Evolutionary conservation across 2,329 filamentous ascomycete genomes (phyloP), one percentile per base, ranked within the genome.

Genomic region (Penicillium verrucosum): DNA sequence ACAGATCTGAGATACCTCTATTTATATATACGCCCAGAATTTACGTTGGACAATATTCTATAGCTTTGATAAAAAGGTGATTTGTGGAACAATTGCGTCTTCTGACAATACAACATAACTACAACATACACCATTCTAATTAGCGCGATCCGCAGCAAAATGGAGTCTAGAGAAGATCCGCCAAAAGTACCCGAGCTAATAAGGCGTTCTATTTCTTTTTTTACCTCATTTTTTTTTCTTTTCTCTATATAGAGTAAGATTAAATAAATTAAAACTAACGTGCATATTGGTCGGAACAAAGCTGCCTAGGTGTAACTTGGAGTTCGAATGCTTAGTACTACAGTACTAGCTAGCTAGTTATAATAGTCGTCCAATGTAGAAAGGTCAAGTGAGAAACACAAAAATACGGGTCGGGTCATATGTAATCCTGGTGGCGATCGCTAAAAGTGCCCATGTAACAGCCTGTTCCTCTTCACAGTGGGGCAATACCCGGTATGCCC

Each of bases 381-480:
- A 38, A 10, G 34, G 34, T 11, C 4, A 38, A 38, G 9, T 38
- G 41, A 51, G 42, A 27, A 41, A 12, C n/a, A 50, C 7, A 52
- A 48, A 41, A 49, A 51, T 59, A 62, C 52, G 61, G 40, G 62
- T 65, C 52, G 61, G 40, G 62, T 65, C 65, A 70, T 67, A 61
- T 38, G 62, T 65, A 65, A 70, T 68, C 67, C 65, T 70, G 66
- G 69, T 62, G 67, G 65, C 65, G 69, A 71, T 71, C 69, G 61
- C 53, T 54, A 51, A 61, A 61, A 60, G 42, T 52, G 51, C 45
- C 38, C 57, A 51, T 51, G 44, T 43, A 41, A 54, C 43, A 40
- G 47, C n/a, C 14, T 34, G 36, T 30, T 49, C 36, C n/a, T 51
- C 12, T 42, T 41, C 23, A 56, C 62, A 49, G 65, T 69, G 65